phyloP scores from a whole-genome alignment of 805 yeast genomes.

The Zygosaccharomyces kombuchaensis region DNA sequence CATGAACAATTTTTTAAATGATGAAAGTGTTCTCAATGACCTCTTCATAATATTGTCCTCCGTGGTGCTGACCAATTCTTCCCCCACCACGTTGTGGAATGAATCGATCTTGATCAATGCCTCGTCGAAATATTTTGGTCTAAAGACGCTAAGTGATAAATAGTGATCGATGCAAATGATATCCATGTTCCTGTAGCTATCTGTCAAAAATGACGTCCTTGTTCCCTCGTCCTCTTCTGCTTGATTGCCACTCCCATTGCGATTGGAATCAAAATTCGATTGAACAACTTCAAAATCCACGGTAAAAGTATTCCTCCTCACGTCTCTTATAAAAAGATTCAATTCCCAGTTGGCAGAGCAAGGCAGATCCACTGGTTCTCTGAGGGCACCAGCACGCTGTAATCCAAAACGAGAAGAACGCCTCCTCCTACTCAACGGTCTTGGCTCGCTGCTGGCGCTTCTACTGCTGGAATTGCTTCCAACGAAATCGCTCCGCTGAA shows the following conservation, averaged over 20 bases:
- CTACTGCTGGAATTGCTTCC: constrained; percentile 6
- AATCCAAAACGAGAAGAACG: constrained; percentile 11
- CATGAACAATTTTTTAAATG: constrained; percentile 26
- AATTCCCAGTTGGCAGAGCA: constrained; percentile 14
- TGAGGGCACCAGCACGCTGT: constrained; percentile 6
- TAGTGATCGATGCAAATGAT: constrained; percentile 23
- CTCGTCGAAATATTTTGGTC: constrained; percentile 24
- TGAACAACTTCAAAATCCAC: constrained; percentile 22
- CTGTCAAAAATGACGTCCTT: constrained; percentile 24
- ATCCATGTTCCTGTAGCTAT: constrained; percentile 24
- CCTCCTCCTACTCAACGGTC: constrained; percentile 10
- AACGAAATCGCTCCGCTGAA: constrained; percentile 9
- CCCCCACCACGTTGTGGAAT: constrained; percentile 8
- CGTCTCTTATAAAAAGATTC: constrained; percentile 18
- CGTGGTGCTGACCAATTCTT: neutral
- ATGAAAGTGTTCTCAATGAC: constrained; percentile 13
- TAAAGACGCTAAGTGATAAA: constrained; percentile 18
- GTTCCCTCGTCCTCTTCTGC: constrained; percentile 11
- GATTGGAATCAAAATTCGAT: constrained; percentile 7
- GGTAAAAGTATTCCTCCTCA: constrained; percentile 21
- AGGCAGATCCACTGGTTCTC: constrained; percentile 15
- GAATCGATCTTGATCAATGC: constrained; percentile 20
- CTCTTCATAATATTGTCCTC: constrained; percentile 4
- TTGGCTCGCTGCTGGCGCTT: constrained; percentile 7
- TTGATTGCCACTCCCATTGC: constrained; percentile 3